Percentiles rank a stretch among this genome's conserved stretches.
Conservation (phyloP, 257 asterid species). For the Penstemon eatonii region DNA sequence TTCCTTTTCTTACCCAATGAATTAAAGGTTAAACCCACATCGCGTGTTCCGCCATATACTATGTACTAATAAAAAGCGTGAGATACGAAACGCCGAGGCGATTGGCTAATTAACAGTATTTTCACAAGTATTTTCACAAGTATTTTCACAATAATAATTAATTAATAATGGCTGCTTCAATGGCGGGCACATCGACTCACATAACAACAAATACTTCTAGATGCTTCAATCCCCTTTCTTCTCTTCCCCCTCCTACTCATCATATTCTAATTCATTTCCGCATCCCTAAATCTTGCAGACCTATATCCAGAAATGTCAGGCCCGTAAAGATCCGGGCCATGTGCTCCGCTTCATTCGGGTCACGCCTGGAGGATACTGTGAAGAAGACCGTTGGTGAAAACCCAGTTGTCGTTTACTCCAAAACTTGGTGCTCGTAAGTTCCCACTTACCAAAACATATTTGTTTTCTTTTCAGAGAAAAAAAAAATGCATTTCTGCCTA, state of each 20-base stretch:
- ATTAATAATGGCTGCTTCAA: conserved; percentile 36
- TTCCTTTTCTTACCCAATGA: too few relatives aligned
- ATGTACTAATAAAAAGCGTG: too few relatives aligned
- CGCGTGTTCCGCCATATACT: too few relatives aligned
- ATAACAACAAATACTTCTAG: conserved; percentile 24
- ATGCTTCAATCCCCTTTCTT: conserved; percentile 33
- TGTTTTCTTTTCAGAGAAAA: neutral
- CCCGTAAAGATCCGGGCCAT: conserved; percentile 52
- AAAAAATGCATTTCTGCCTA: too few relatives aligned
- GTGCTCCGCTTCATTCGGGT: conserved; percentile 60
- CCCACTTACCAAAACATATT: neutral
- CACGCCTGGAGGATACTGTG: conserved; percentile 60
- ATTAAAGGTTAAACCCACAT: too few relatives aligned
- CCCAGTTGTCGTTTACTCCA: conserved; percentile 92
- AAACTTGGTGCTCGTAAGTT: conserved; percentile 93
- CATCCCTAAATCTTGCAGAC: conserved; percentile 23
- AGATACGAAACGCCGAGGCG: too few relatives aligned
- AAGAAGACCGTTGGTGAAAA: conserved; percentile 54
- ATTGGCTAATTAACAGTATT: too few relatives aligned
- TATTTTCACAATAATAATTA: too few relatives aligned
- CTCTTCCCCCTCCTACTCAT: conserved; percentile 17
- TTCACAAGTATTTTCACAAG: too few relatives aligned
- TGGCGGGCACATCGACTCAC: conserved; percentile 39
- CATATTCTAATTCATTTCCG: neutral
- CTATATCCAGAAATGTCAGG: conserved; percentile 29